Conservation (phyloP, 768 basidiomycete genomes). For the Pulveroboletus sp. region DNA sequence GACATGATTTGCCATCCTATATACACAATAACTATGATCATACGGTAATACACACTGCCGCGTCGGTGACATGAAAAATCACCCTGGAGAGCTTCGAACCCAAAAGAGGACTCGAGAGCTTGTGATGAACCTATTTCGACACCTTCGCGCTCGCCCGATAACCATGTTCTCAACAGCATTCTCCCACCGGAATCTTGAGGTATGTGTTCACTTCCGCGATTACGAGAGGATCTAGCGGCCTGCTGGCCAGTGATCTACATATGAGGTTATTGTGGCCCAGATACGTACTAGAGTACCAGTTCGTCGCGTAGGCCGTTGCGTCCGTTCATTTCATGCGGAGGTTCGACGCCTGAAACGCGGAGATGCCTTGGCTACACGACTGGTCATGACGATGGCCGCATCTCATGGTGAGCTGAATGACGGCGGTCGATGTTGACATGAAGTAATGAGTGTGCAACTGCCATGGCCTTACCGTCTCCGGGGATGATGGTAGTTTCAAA, state of each 20-base stretch:
- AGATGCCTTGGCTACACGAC: conserved; percentile 21
- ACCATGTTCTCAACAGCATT: conserved; percentile 5
- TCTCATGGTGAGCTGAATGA: conserved; percentile 6
- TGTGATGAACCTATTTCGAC: not conserved
- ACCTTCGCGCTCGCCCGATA: not conserved
- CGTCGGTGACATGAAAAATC: not conserved
- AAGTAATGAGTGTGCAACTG: no score
- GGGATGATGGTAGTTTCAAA: no score
- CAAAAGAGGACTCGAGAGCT: not conserved
- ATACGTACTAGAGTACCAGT: conserved; percentile 16
- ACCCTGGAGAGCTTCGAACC: conserved; percentile 4
- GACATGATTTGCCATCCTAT: conserved; percentile 2
- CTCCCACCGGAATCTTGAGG: conserved; percentile 3
- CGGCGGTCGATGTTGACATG: no score
- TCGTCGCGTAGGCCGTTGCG: conserved; percentile 17
- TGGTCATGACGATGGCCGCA: not conserved
- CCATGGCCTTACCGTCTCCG: no score
- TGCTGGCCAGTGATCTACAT: conserved; percentile 19
- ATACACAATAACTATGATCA: conserved; percentile 1
- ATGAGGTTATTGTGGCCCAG: conserved; percentile 15
- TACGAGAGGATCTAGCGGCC: conserved; percentile 20
- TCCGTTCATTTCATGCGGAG: conserved; percentile 30
- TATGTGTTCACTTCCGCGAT: conserved; percentile 26
- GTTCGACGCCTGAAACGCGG: conserved; percentile 30
- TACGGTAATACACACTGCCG: conserved; percentile 6